phyloP scores from a whole-genome alignment of 352 stramenopile species.

The Globisporangium recalcitrans region DNA sequence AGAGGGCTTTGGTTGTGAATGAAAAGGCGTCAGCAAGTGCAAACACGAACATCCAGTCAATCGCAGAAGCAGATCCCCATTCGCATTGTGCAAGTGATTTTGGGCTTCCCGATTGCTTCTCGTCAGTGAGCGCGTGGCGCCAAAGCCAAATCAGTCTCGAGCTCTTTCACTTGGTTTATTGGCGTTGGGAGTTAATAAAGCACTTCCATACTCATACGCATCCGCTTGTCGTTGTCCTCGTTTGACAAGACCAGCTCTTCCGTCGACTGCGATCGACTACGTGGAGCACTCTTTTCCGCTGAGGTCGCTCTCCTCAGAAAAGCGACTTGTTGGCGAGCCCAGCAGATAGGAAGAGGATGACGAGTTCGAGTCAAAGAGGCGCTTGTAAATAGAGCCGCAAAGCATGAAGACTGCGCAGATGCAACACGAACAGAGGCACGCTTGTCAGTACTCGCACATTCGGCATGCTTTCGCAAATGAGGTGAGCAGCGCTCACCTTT shows the following conservation, averaged over 20 bases:
- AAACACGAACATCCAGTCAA: neutral
- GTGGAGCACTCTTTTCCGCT: conserved; percentile 49
- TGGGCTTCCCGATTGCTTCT: neutral
- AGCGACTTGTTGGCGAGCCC: conserved; percentile 43
- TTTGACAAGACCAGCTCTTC: conserved; percentile 1
- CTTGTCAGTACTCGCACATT: neutral
- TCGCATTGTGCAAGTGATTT: neutral
- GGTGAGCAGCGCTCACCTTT: conserved; percentile 31
- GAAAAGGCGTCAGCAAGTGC: neutral
- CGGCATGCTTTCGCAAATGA: neutral
- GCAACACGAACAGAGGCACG: conserved; percentile 8
- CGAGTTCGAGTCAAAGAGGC: conserved; percentile 56
- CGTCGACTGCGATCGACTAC: conserved; percentile 16
- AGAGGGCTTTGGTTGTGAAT: neutral
- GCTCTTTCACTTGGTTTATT: neutral
- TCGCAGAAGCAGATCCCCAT: neutral
- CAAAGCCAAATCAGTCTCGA: neutral
- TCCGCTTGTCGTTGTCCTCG: neutral
- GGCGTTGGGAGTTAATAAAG: conserved; percentile 13
- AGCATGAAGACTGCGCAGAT: conserved; percentile 52
- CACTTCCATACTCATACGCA: conserved; percentile 7
- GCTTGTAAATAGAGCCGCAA: conserved; percentile 66
- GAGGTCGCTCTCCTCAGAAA: conserved; percentile 40
- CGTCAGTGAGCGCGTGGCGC: too few relatives aligned
- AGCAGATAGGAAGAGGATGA: conserved; percentile 37